Percentiles rank a stretch among this genome's conserved stretches.
Evolutionary conservation across 2,329 filamentous ascomycete species (phyloP).

Genomic region (Aspergillus persii): DNA sequence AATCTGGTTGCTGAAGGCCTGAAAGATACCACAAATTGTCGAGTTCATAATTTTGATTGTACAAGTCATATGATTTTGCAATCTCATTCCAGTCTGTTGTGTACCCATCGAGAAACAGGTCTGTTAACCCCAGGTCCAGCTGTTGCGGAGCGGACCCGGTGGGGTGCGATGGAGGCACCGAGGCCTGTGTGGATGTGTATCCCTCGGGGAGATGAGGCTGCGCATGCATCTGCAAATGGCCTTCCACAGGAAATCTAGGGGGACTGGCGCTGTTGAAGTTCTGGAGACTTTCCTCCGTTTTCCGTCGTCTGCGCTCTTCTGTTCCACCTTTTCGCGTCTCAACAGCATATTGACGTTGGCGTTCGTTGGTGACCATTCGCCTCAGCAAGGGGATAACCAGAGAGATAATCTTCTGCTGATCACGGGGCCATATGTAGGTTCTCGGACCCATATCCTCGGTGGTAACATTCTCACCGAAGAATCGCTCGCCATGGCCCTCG

Average conservation of each 20-base stretch:
- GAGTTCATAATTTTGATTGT: constrained; percentile 41
- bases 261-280: constrained; percentile 23
- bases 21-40: constrained; percentile 43
- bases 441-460: constrained; percentile 39
- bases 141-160: constrained; percentile 21
- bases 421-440: constrained; percentile 53
- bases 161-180: constrained; percentile 23
- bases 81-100: constrained; percentile 39
- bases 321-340: constrained; percentile 51
- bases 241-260: constrained; percentile 27
- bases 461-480: constrained; percentile 49
- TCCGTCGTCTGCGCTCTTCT: constrained; percentile 38
- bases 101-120: constrained; percentile 39
- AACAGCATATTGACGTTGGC: constrained; percentile 57
- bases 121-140: constrained; percentile 33
- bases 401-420: constrained; percentile 56
- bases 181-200: constrained; percentile 21
- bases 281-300: constrained; percentile 34
- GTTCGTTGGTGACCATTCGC: constrained; percentile 60
- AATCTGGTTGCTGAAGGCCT: constrained; percentile 41
- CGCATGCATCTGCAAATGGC: constrained; percentile 31
- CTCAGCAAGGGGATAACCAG: constrained; percentile 57
- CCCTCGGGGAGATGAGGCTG: constrained; percentile 27
- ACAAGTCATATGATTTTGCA: constrained; percentile 35
- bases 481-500: constrained; percentile 52